A percentile compares a stretch with the other conserved stretches of the same genome.
These are phyloP conservation scores for Vigna unguiculata DNA, from an alignment of 306 rosid species.

Conservation along the genomic window DNA sequence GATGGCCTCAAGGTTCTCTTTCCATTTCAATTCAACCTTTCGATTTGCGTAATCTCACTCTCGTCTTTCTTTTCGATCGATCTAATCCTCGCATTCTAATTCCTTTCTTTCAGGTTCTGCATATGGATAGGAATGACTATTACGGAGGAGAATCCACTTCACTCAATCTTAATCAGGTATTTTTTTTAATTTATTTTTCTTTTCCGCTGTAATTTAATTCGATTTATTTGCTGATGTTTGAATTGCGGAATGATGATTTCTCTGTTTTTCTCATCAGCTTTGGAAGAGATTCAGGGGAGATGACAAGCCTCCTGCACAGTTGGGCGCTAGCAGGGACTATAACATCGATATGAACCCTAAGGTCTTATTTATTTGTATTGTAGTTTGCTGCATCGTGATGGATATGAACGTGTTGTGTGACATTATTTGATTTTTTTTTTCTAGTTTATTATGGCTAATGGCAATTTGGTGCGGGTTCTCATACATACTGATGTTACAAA, in stretches of 20 bases:
- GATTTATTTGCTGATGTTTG: not conserved
- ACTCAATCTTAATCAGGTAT: constrained; percentile 91
- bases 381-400: constrained; percentile 1
- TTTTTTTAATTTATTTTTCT: not conserved
- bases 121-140: constrained; percentile 95
- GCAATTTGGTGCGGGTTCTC: constrained; percentile 91
- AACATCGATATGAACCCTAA: constrained; percentile 97
- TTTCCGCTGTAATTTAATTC: not conserved
- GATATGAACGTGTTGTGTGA: constrained; percentile 1
- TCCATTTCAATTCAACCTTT: not conserved
- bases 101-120: constrained; percentile 74
- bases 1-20: constrained; percentile 87
- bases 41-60: not conserved
- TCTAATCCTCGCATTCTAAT: constrained; percentile 20
- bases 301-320: constrained; percentile 80
- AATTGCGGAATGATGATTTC: not conserved
- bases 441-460: constrained; percentile 99
- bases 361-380: constrained; percentile 47
- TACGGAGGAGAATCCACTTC: constrained; percentile 97
- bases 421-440: not conserved
- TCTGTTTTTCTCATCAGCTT: constrained; percentile 58
- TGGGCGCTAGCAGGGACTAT: constrained; percentile 96
- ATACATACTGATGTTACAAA: constrained; percentile 96
- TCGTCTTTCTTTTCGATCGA: not conserved
- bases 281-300: constrained; percentile 95